phyloP scores from a whole-genome alignment of 768 basidiomycete genomes.

The Russula brevipes region DNA sequence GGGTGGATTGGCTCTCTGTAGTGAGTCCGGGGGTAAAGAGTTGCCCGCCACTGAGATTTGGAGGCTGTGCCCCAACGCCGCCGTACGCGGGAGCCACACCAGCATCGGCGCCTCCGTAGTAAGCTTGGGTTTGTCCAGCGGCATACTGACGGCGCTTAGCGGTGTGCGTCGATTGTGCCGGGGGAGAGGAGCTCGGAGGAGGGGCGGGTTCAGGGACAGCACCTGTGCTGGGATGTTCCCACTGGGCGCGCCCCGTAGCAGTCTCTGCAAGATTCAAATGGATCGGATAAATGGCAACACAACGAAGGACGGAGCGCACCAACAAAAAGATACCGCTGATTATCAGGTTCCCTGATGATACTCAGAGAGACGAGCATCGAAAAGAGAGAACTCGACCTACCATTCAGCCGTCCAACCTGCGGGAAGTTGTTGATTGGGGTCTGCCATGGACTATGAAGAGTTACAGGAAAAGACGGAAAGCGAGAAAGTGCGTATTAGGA shows the following conservation, averaged over 20 bases:
- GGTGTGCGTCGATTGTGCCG: slow-evolving; percentile 35
- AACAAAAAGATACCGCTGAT: slow-evolving; percentile 84
- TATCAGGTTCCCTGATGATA: slow-evolving; percentile 61
- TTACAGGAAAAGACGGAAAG: slow-evolving; percentile 10
- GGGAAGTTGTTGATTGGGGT: slow-evolving; percentile 65
- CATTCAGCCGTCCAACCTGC: slow-evolving; percentile 94
- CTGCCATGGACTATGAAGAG: slow-evolving; percentile 36
- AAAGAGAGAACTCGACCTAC: slow-evolving; percentile 39
- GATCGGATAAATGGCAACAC: slow-evolving; percentile 10
- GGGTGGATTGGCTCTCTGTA: slow-evolving; percentile 61
- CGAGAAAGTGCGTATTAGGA: neutral
- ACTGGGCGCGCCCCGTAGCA: slow-evolving; percentile 77
- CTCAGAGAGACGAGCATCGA: slow-evolving; percentile 12
- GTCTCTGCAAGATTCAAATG: slow-evolving; percentile 52
- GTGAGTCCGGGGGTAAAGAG: slow-evolving; percentile 85
- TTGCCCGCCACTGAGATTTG: slow-evolving; percentile 44
- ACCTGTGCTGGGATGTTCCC: slow-evolving; percentile 65
- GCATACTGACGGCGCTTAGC: slow-evolving; percentile 88
- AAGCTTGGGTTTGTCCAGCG: slow-evolving; percentile 86
- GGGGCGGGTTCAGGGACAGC: slow-evolving; percentile 37
- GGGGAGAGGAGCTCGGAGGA: slow-evolving; percentile 43
- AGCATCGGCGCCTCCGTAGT: slow-evolving; percentile 54
- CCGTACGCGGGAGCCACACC: slow-evolving; percentile 43
- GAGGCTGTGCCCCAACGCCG: slow-evolving; percentile 38
- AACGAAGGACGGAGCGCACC: slow-evolving; percentile 47